Evolutionary conservation across 192 early-diverging fungal genomes (phyloP), one percentile per base, ranked within the genome.

Genomic region (Podochytrium sp.): DNA sequence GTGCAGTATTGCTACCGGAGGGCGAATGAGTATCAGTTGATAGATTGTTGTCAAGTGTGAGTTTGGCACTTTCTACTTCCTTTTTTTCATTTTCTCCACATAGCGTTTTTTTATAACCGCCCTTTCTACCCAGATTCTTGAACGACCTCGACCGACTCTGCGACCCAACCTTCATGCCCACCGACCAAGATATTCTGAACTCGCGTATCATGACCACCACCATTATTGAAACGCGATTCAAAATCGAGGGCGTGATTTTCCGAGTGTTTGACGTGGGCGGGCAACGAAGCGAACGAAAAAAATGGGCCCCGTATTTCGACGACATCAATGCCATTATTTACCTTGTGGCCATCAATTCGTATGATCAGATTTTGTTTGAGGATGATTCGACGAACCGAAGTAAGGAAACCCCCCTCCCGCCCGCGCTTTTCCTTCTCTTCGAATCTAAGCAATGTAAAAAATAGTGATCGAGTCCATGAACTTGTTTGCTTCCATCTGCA

Each of bases 281-380:
- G 7, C 91, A 91, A 71, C 83, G 87, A 33, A 81, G 79, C 32
- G 75, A 88, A 52, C 69, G 90, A 23, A 88, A 86, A 65, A 84
- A 89, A 72, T 92, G 90, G 90, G 85, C 86, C 6, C 83, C 90
- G 2, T 92, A 90, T 75, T 92, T 92, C 77, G 91, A 92, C 71
- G 89, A 92, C 62, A 80, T 84, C 32, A 82, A 87, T 59, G 84
- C 88, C 34, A 88, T 91, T 43, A 92, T 92, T 34, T 92, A 90
- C 55, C 77, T 92, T 75, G 83, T 85, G 3, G 90, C 87, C 1
- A 75, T 91, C 12, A 87, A 86, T 37, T 79, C 88, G 2, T 92
- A 84, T 70, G 88, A 91, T 64, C 88, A 90, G 59, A 81, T 73
- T 27, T 85, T 83, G 37, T 83, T 86, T 51, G 91, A 92, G 53